phyloP scores from a whole-genome alignment of 768 basidiomycete species.

The Agaricus sinodeliciosus region DNA sequence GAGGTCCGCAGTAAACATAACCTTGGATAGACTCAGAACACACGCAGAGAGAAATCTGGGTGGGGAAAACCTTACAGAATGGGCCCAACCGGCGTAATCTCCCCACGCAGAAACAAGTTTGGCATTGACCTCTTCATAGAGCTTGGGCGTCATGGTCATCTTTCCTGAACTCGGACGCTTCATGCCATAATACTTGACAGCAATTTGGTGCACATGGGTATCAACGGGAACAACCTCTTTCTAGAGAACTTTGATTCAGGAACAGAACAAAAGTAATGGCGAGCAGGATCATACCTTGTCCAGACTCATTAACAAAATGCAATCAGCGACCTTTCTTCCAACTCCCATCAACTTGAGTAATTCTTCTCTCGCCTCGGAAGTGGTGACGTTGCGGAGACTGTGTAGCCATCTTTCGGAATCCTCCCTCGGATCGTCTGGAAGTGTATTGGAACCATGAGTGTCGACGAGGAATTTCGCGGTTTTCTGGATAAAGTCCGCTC shows the following conservation, averaged over 20 bases:
- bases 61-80: constrained; percentile 47
- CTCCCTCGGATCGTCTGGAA: constrained; percentile 26
- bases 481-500: constrained; percentile 82
- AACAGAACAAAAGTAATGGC: background rate
- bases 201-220: constrained; percentile 91
- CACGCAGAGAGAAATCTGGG: background rate
- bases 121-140: constrained; percentile 67
- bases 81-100: constrained; percentile 85
- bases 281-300: constrained; percentile 55
- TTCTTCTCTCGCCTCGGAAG: constrained; percentile 60
- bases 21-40: constrained; percentile 29
- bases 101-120: constrained; percentile 71
- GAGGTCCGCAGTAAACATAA: constrained; percentile 70
- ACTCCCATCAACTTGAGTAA: constrained; percentile 85
- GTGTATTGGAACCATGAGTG: constrained; percentile 28
- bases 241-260: constrained; percentile 27
- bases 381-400: constrained; percentile 41
- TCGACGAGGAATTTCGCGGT: constrained; percentile 77
- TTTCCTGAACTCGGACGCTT: constrained; percentile 40
- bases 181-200: constrained; percentile 69
- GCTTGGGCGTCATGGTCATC: constrained; percentile 60
- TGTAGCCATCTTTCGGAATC: constrained; percentile 56
- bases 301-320: constrained; percentile 85
- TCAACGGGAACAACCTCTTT: constrained; percentile 89
- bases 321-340: constrained; percentile 96